phyloP scores from a whole-genome alignment of 768 basidiomycete genomes.

The Termitomyces sp. region DNA sequence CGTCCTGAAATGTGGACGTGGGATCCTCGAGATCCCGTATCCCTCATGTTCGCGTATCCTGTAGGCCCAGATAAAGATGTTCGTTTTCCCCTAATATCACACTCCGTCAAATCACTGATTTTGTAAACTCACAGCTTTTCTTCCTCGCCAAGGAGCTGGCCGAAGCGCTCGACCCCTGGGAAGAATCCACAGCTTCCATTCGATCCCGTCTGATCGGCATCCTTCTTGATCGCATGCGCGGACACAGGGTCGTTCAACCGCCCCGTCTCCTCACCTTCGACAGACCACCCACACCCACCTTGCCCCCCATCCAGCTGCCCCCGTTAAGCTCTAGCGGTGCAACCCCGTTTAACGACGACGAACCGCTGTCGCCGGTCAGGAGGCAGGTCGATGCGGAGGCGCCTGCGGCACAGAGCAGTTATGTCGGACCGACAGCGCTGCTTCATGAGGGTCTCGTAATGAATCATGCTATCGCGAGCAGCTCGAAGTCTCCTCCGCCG shows the following conservation, averaged over 20 bases:
- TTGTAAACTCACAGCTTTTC: constrained; percentile 67
- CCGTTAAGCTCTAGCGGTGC: constrained; percentile 43
- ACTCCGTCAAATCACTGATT: no score
- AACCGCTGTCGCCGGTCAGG: constrained; percentile 16
- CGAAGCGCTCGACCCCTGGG: constrained; percentile 69
- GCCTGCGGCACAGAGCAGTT: no score
- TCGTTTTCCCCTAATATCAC: no score
- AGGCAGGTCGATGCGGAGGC: constrained; percentile 14
- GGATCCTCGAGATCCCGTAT: constrained; percentile 78
- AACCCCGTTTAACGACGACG: constrained; percentile 10
- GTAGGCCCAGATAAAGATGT: constrained; percentile 82
- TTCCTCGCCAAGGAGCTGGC: constrained; percentile 86
- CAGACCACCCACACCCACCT: constrained; percentile 25
- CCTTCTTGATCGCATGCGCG: constrained; percentile 57
- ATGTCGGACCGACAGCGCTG: no score
- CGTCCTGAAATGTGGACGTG: constrained; percentile 82
- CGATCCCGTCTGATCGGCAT: constrained; percentile 59
- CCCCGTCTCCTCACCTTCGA: constrained; percentile 20
- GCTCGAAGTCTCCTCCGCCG: constrained; percentile 6
- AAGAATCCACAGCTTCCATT: constrained; percentile 70
- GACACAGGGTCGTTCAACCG: constrained; percentile 15
- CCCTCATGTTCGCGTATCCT: constrained; percentile 94
- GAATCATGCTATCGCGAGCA: no score
- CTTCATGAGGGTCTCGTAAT: no score
- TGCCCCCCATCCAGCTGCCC: constrained; percentile 54